phyloP scores from a whole-genome alignment of 78 protist genomes.

The Isochrysis galbana region DNA sequence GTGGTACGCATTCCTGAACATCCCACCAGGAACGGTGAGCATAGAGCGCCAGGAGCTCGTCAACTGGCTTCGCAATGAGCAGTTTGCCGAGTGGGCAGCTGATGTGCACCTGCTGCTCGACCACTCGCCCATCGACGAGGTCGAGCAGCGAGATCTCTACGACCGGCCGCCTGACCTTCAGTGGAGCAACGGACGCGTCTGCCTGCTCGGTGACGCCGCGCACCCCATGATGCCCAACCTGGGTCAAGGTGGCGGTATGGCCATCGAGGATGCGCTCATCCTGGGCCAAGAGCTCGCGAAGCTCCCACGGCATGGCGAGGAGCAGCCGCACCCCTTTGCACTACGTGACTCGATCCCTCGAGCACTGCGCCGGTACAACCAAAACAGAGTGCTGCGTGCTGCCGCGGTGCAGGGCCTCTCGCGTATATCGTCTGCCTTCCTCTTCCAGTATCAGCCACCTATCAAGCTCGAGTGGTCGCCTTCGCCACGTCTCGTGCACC shows the following conservation, averaged over 20 bases:
- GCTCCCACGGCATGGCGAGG: no score
- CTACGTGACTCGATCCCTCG: not conserved
- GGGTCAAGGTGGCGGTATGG: conserved; percentile 50
- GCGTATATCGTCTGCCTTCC: not conserved
- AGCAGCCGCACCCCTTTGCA: no score
- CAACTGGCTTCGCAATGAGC: not conserved
- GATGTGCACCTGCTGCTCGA: not conserved
- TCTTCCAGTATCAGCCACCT: not conserved
- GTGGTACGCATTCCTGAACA: conserved; percentile 23
- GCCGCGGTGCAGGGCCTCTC: conserved; percentile 7
- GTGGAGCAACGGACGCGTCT: conserved; percentile 2
- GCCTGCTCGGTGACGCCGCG: conserved; percentile 43
- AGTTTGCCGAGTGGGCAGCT: not conserved
- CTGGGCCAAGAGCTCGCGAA: conserved; percentile 4
- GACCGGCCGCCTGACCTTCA: conserved; percentile 22
- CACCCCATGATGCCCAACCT: conserved; percentile 60
- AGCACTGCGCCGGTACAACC: not conserved
- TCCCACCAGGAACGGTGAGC: not conserved
- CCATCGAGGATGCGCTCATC: conserved; percentile 36
- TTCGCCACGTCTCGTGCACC: not conserved
- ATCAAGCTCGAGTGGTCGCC: not conserved
- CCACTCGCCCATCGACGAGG: not conserved
- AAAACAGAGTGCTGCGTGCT: not conserved
- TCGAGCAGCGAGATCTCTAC: conserved; percentile 40
- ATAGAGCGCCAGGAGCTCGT: not conserved